Evolutionary conservation across 192 early-diverging fungal species (phyloP).

Genomic region (Backusella parvicylindrica): DNA sequence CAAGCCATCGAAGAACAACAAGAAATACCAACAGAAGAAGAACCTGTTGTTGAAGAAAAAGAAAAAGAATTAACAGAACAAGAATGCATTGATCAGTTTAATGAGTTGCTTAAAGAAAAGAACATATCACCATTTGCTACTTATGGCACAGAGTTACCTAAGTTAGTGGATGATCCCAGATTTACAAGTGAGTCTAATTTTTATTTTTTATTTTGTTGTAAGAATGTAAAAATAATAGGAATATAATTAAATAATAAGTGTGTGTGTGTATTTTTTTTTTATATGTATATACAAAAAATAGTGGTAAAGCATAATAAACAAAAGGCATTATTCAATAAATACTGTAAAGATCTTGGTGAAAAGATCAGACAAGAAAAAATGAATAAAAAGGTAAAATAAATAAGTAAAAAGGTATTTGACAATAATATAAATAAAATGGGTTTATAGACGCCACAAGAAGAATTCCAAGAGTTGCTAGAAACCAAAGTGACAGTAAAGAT

Average conservation of each 20-base stretch:
- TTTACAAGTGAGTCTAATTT: slow-evolving; percentile 43
- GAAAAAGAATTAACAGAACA: slow-evolving; percentile 31
- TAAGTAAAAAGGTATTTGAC: not conserved
- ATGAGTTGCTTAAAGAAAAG: slow-evolving; percentile 62
- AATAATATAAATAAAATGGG: not conserved
- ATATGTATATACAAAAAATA: slow-evolving; percentile 8
- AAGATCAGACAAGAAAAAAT: slow-evolving; percentile 51
- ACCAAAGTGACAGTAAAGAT: slow-evolving; percentile 48
- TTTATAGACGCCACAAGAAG: slow-evolving; percentile 44
- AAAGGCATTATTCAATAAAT: slow-evolving; percentile 69
- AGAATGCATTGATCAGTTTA: slow-evolving; percentile 35
- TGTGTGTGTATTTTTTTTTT: slow-evolving; percentile 8
- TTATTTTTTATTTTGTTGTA: slow-evolving; percentile 22
- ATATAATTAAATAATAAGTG: too few relatives aligned
- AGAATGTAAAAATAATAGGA: too few relatives aligned
- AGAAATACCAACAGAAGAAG: slow-evolving; percentile 27
- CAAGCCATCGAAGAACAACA: slow-evolving; percentile 21
- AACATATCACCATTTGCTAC: slow-evolving; percentile 74
- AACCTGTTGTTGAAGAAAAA: slow-evolving; percentile 19
- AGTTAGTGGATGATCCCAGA: slow-evolving; percentile 61
- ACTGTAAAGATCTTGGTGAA: slow-evolving; percentile 57
- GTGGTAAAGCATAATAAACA: slow-evolving; percentile 52
- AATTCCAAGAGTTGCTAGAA: slow-evolving; percentile 56
- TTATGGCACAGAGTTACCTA: slow-evolving; percentile 67
- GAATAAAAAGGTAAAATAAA: slow-evolving; percentile 29